Evolutionary conservation across 129 eudicot species (phyloP).

Genomic region (Saposhnikovia divaricata): DNA sequence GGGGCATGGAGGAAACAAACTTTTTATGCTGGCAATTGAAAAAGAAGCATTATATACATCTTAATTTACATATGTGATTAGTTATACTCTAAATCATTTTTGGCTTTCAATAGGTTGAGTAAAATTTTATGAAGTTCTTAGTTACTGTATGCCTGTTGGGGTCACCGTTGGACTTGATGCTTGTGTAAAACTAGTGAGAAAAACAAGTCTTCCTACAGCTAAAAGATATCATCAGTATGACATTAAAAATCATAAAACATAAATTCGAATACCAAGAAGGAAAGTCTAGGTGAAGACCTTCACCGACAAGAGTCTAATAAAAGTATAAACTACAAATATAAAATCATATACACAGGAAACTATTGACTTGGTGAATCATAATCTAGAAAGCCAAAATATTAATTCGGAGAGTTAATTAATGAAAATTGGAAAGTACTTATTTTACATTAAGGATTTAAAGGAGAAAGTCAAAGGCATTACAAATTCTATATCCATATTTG

Average conservation of each 20-base stretch:
- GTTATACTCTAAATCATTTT: neutral
- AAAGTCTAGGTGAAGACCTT: neutral
- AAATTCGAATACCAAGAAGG: neutral
- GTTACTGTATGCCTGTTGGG: neutral
- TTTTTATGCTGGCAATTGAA: neutral
- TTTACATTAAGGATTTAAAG: neutral
- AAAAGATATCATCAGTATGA: neutral
- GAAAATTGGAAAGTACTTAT: neutral
- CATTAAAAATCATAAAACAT: neutral
- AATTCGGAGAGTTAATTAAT: neutral
- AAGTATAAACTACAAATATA: neutral
- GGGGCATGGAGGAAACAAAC: neutral
- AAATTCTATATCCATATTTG: neutral
- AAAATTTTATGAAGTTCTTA: neutral
- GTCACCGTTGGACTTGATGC: neutral
- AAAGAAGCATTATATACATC: neutral
- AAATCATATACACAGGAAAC: neutral
- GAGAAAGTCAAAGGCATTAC: neutral
- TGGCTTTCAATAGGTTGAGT: neutral
- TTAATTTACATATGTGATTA: slow-evolving; percentile 7
- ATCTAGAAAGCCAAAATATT: neutral
- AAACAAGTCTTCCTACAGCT: no score
- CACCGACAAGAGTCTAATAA: neutral
- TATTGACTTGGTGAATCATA: neutral
- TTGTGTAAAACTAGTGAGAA: neutral